Conservation (phyloP, 202 grass and related monocot genomes). For the Saccharum hybrid region DNA sequence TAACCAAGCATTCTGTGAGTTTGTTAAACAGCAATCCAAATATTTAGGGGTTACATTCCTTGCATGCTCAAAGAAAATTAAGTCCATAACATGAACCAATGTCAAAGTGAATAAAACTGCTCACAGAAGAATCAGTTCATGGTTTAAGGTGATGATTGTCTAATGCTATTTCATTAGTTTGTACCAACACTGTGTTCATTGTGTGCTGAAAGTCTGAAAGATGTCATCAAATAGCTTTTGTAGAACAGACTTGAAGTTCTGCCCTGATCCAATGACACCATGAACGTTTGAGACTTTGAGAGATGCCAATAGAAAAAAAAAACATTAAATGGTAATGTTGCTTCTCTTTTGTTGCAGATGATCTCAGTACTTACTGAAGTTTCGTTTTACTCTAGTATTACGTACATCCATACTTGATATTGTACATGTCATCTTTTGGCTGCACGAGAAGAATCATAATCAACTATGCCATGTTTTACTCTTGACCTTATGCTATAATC, state of each 20-base stretch:
- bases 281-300: constrained; percentile 93
- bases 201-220: constrained; percentile 7
- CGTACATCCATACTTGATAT: no score
- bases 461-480: no score
- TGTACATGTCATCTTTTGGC: no score
- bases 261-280: constrained; percentile 90
- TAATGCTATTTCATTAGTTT: constrained; percentile 36
- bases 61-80: no score
- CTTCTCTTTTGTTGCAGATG: constrained; percentile 41
- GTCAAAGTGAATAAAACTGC: constrained; percentile 97
- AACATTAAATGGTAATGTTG: constrained; percentile 96
- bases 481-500: no score
- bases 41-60: not conserved
- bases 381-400: not conserved
- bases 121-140: constrained; percentile 87
- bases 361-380: not conserved
- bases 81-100: constrained; percentile 82
- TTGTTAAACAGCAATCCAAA: constrained; percentile 1
- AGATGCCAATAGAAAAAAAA: constrained; percentile 84
- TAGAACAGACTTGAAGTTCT: constrained; percentile 94
- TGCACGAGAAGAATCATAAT: no score
- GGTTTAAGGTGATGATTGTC: constrained; percentile 64
- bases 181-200: constrained; percentile 24
- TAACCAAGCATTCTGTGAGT: not conserved
- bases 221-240: constrained; percentile 71